phyloP scores from a whole-genome alignment of 768 basidiomycete species.

The Mycena vulgaris region DNA sequence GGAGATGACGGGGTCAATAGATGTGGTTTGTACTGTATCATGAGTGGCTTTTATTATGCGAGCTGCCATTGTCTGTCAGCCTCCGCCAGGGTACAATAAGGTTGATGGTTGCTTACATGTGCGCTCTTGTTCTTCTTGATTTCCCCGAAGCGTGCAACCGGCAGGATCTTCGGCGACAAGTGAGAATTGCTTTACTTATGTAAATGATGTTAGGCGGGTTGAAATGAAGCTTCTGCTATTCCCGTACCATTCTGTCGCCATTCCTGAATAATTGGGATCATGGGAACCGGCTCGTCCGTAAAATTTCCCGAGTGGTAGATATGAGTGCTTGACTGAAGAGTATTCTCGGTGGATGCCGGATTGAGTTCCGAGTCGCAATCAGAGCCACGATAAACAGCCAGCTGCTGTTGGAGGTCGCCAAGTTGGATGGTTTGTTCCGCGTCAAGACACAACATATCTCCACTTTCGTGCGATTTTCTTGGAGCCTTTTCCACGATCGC shows the following conservation, averaged over 20 bases:
- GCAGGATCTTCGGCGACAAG: neutral
- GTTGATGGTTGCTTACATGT: neutral
- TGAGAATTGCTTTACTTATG: neutral
- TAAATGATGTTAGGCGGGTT: neutral
- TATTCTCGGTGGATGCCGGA: too few species aligned
- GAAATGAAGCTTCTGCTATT: neutral
- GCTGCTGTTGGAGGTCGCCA: too few species aligned
- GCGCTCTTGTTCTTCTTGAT: neutral
- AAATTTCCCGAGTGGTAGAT: too few species aligned
- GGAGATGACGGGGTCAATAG: neutral
- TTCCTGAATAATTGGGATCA: too few species aligned
- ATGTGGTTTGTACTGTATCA: neutral
- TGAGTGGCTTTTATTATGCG: neutral
- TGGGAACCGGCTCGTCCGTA: too few species aligned
- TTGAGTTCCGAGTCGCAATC: too few species aligned
- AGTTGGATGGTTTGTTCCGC: too few species aligned
- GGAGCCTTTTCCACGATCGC: neutral
- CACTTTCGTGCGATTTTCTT: neutral
- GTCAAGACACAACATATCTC: too few species aligned
- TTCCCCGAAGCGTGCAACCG: neutral
- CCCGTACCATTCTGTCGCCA: neutral
- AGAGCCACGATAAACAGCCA: too few species aligned
- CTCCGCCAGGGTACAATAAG: neutral
- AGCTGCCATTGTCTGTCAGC: neutral
- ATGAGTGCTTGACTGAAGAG: too few species aligned